These are phyloP conservation scores for Trichoderma asperelloides DNA, from an alignment of 495 filamentous ascomycete species.

Conservation along the genomic window DNA sequence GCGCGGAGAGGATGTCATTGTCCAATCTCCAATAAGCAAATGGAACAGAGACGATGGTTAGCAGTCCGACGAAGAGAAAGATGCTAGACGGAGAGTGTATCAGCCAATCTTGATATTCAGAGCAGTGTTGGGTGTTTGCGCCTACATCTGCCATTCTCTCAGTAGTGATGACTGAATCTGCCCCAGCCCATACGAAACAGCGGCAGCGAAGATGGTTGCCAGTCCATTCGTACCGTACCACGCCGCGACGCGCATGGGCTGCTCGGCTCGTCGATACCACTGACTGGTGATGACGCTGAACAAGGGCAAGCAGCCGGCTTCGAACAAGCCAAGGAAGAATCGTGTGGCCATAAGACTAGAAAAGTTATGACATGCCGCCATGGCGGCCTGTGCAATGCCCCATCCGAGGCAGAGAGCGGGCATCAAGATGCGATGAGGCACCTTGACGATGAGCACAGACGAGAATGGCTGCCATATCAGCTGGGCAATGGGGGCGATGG, in stretches of 20 bases:
- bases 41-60: slow-evolving; percentile 45
- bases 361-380: slow-evolving; percentile 41
- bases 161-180: slow-evolving; percentile 44
- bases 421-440: slow-evolving; percentile 58
- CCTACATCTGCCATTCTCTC: slow-evolving; percentile 55
- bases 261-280: slow-evolving; percentile 59
- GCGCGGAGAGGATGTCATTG: slow-evolving; percentile 41
- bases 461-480: slow-evolving; percentile 60
- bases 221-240: slow-evolving; percentile 60
- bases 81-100: slow-evolving; percentile 48
- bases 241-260: slow-evolving; percentile 50
- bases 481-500: slow-evolving; percentile 55
- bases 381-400: slow-evolving; percentile 50
- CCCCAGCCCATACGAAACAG: slow-evolving; percentile 52
- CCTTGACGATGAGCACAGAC: slow-evolving; percentile 54
- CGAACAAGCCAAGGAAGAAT: slow-evolving; percentile 56
- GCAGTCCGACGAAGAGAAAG: slow-evolving; percentile 14
- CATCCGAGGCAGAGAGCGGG: slow-evolving; percentile 49
- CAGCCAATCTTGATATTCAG: slow-evolving; percentile 36
- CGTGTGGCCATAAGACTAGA: slow-evolving; percentile 41
- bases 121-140: slow-evolving; percentile 16
- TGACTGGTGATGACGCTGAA: slow-evolving; percentile 31
- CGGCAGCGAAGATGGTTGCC: slow-evolving; percentile 53
- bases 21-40: slow-evolving; percentile 45
- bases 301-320: slow-evolving; percentile 48